Conservation (phyloP, 108 stramenopile species). For the Skeletonema marinoi region DNA sequence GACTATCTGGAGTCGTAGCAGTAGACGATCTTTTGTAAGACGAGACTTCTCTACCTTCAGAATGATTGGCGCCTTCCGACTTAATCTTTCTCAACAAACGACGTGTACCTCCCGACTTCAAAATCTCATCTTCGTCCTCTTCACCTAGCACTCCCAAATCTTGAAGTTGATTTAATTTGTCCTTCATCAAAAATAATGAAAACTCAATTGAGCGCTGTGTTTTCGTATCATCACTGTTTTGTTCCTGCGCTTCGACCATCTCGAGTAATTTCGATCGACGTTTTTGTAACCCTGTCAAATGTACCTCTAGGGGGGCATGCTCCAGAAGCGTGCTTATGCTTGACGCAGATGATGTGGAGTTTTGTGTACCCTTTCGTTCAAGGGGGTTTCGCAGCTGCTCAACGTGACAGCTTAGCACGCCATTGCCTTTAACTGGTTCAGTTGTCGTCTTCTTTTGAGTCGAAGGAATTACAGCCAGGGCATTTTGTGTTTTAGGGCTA, state of each 20-base stretch:
- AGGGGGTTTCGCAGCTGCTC: neutral
- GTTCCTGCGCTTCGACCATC: neutral
- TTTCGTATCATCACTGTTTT: neutral
- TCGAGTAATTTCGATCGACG: conserved; percentile 1
- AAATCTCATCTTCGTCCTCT: neutral
- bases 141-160: neutral
- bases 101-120: neutral
- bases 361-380: neutral
- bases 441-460: neutral
- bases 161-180: neutral
- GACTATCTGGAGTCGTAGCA: neutral
- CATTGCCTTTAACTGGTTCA: neutral
- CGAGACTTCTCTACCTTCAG: neutral
- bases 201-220: neutral
- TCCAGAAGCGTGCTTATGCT: neutral
- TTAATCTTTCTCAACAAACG: neutral
- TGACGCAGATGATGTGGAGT: neutral
- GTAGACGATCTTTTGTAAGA: neutral
- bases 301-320: neutral
- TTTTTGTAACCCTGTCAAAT: neutral
- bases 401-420: neutral
- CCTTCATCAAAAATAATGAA: conserved; percentile 1
- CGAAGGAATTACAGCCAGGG: neutral
- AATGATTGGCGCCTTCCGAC: neutral
- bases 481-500: neutral